Conservation (phyloP, 1,139 yeast species). For the Groenewaldozyma auringiensis region DNA sequence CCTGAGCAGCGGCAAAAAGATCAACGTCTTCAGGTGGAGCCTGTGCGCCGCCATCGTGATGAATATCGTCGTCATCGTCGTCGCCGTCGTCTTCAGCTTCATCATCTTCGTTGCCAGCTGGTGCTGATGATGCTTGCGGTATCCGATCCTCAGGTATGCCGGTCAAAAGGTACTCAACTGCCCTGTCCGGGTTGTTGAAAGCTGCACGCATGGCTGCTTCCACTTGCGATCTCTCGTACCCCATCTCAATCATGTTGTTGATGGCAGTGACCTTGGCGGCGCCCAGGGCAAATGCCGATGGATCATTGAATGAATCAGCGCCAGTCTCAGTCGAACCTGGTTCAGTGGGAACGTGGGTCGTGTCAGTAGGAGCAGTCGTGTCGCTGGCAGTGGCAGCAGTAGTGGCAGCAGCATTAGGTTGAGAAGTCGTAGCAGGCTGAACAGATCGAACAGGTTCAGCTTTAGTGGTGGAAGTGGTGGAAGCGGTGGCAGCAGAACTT, state of each 20-base stretch:
- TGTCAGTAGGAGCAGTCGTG: slow-evolving; percentile 26
- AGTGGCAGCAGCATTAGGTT: slow-evolving; percentile 27
- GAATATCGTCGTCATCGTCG: slow-evolving; percentile 23
- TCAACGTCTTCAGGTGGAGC: slow-evolving; percentile 29
- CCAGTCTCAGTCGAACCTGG: slow-evolving; percentile 26
- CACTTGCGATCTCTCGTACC: slow-evolving; percentile 81
- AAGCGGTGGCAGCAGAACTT: slow-evolving; percentile 19
- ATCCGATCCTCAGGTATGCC: slow-evolving; percentile 69
- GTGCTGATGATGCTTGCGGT: slow-evolving; percentile 14
- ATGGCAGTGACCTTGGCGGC: slow-evolving; percentile 60
- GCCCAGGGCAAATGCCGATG: slow-evolving; percentile 48
- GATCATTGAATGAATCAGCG: slow-evolving; percentile 21
- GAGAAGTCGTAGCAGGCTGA: slow-evolving; percentile 27
- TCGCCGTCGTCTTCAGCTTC: slow-evolving; percentile 21
- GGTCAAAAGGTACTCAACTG: slow-evolving; percentile 86
- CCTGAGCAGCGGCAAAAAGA: slow-evolving; percentile 27
- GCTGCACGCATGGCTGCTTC: slow-evolving; percentile 93
- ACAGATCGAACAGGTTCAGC: slow-evolving; percentile 25
- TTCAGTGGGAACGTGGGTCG: slow-evolving; percentile 26
- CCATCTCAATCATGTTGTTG: slow-evolving; percentile 89
- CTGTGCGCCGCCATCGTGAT: slow-evolving; percentile 59
- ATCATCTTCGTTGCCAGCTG: slow-evolving; percentile 21
- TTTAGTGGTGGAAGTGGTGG: slow-evolving; percentile 21
- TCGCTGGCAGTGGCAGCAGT: slow-evolving; percentile 24
- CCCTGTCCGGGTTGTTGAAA: slow-evolving; percentile 95